Evolutionary conservation across 257 asterid species (phyloP).

Genomic region (Solanum ossicruentum): DNA sequence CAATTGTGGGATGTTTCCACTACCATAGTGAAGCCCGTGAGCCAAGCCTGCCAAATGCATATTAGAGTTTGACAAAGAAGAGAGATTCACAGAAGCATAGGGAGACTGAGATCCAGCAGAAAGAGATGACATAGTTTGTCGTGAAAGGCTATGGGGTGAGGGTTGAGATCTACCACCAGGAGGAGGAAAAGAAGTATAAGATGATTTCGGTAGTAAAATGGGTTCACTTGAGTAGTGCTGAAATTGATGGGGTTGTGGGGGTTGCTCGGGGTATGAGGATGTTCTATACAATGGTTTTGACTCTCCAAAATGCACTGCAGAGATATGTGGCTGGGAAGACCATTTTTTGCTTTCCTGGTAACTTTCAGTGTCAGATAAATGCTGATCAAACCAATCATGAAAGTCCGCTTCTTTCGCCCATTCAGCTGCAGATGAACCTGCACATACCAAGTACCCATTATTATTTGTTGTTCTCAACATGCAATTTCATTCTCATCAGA

Average conservation of each 20-base stretch:
- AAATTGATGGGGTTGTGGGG: slow-evolving; percentile 18
- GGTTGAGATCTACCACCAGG: slow-evolving; percentile 56
- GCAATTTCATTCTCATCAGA: not conserved
- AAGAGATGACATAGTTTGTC: slow-evolving; percentile 36
- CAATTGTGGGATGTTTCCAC: slow-evolving; percentile 36
- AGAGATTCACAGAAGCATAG: slow-evolving; percentile 30
- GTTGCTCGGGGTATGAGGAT: slow-evolving; percentile 41
- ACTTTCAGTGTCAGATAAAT: slow-evolving; percentile 59
- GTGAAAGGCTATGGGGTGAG: slow-evolving; percentile 36
- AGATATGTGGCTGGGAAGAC: slow-evolving; percentile 77
- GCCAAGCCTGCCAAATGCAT: slow-evolving; percentile 41
- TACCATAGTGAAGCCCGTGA: slow-evolving; percentile 36
- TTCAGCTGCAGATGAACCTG: slow-evolving; percentile 90
- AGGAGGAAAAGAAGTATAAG: slow-evolving; percentile 79
- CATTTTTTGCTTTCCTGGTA: slow-evolving; percentile 57
- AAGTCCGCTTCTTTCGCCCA: slow-evolving; percentile 68
- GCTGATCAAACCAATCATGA: slow-evolving; percentile 63
- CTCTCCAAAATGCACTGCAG: slow-evolving; percentile 35
- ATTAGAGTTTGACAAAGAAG: slow-evolving; percentile 39
- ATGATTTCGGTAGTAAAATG: slow-evolving; percentile 55
- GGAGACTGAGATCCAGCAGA: slow-evolving; percentile 52
- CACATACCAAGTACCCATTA: not conserved
- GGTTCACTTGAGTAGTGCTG: slow-evolving; percentile 82
- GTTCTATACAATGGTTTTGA: slow-evolving; percentile 63
- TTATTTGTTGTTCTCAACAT: not conserved